Conservation (phyloP, 108 stramenopile genomes). For the Skeletonema tropicum region DNA sequence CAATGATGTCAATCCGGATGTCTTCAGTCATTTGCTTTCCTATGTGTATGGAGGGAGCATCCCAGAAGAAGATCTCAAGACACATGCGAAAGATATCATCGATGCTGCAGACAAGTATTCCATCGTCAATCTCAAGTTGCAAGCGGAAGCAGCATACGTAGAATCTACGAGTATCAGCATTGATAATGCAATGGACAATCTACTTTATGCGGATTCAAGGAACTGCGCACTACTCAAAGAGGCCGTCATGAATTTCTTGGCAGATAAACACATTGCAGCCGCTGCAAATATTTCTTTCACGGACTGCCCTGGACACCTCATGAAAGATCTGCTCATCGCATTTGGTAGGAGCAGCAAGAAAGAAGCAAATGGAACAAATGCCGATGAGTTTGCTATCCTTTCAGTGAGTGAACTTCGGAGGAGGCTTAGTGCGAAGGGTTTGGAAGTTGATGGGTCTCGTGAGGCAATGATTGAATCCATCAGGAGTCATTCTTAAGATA, state of each 20-base stretch:
- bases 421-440: background rate
- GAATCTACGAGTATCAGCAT: background rate
- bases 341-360: background rate
- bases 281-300: background rate
- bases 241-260: constrained; percentile 22
- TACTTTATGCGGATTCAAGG: constrained; percentile 6
- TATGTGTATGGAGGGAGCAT: no score
- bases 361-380: background rate
- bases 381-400: background rate
- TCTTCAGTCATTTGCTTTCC: no score
- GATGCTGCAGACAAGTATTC: no score
- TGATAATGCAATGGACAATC: background rate
- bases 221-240: constrained; percentile 20
- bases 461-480: constrained; percentile 4
- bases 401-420: background rate
- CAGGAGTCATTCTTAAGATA: background rate
- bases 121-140: no score
- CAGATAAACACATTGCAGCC: background rate
- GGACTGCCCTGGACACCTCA: background rate
- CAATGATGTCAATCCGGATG: no score
- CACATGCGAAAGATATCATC: no score
- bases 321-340: background rate
- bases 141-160: constrained; percentile 15
- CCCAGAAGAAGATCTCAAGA: no score
- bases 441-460: constrained; percentile 19